Evolutionary conservation across 1,139 yeast species (phyloP), one percentile per base, ranked within the genome.

Genomic region (Hanseniaspora gamundiae): DNA sequence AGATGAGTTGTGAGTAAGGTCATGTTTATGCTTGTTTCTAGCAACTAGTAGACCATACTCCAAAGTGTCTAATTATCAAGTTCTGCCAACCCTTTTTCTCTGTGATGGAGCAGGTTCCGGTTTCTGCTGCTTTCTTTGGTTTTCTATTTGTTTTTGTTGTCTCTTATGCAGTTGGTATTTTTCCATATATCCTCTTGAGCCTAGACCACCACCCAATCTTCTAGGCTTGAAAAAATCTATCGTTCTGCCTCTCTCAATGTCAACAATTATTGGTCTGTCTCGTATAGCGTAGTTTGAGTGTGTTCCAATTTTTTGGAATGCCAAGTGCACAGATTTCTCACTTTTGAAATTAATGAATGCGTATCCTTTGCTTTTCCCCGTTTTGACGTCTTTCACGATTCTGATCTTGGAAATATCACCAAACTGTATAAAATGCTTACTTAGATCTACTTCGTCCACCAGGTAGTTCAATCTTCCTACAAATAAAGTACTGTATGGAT

Each of bases 311-410:
- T 68, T 68, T 33, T 73, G 63, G 54, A 87, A 83, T 43, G 68
- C 73, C 48, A 72, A 71, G 31, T 78, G 78, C 17, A 91, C 95
- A 51, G 85, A 93, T 10, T 66, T 61, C 46, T 72, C 76, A 28
- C 71, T 72, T 20, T 69, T 62, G 57, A 86, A 87, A 1, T 94
- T 80, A n/a, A 84, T 93, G 64, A 87, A 87, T 1, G 95, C 95
- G 58, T 86, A 87, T 17, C 95, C 94, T 63, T 95, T 71, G 6
- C 94, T 83, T 59, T 95, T 69, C 33, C 94, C 88, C 19, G 94
- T 83, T 59, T 82, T 88, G 94, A 85, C 85, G 61, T 87, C 95
- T 95, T 95, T 86, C 95, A 87, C 87, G 33, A 87, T 95, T 54
- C 86, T 88, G 16, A 94, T 95, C 58, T 84, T 94, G 43, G 76